A percentile compares a stretch with the other conserved stretches of the same genome.
These are phyloP conservation scores for Macrocybe gigantea DNA, from an alignment of 768 basidiomycete genomes.

Conservation along the genomic window DNA sequence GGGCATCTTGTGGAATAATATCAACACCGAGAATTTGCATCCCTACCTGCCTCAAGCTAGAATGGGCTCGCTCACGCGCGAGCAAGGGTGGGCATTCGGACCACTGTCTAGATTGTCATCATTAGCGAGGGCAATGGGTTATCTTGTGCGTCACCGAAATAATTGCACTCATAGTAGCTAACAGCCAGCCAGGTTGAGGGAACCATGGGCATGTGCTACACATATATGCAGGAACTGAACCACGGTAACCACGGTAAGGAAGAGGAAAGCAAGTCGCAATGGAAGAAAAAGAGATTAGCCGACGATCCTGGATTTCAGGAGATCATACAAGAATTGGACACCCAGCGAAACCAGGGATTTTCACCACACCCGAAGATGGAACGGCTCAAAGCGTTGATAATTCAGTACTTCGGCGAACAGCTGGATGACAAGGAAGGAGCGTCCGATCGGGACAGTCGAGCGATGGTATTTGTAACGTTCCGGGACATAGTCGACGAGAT, in stretches of 20 bases:
- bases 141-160: conserved; percentile 54
- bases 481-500: conserved; percentile 90
- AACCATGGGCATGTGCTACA: conserved; percentile 74
- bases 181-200: conserved; percentile 62
- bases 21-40: conserved; percentile 62
- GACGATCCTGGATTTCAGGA: conserved; percentile 57
- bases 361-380: conserved; percentile 90
- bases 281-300: conserved; percentile 35
- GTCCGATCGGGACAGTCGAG: conserved; percentile 48
- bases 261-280: conserved; percentile 25
- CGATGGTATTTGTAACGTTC: conserved; percentile 94
- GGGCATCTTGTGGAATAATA: conserved; percentile 35
- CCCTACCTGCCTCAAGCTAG: conserved; percentile 51
- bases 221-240: conserved; percentile 48
- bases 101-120: conserved; percentile 45
- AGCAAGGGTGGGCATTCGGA: conserved; percentile 44
- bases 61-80: conserved; percentile 28
- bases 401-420: conserved; percentile 71
- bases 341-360: conserved; percentile 49
- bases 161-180: background rate
- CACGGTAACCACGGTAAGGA: conserved; percentile 30
- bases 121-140: conserved; percentile 80
- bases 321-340: conserved; percentile 62
- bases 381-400: conserved; percentile 61
- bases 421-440: conserved; percentile 35